phyloP scores from a whole-genome alignment of 176 grass and related monocot genomes.

The Oryza longistaminata region DNA sequence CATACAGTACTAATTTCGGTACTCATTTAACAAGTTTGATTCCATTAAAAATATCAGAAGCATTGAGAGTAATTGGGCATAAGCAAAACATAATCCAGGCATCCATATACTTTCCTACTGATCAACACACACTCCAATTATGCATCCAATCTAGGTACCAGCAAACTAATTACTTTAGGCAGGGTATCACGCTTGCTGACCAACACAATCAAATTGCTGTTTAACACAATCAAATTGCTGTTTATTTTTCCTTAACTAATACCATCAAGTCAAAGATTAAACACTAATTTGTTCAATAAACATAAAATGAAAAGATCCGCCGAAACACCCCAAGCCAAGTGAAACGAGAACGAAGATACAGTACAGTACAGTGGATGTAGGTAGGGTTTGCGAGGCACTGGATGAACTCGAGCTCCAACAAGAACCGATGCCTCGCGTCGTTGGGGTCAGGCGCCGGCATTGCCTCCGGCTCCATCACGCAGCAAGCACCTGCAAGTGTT shows the following conservation, averaged over 20 bases:
- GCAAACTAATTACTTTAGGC: not conserved
- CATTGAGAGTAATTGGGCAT: not conserved
- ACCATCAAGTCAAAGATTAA: too few species aligned
- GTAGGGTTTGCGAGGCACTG: constrained; percentile 96
- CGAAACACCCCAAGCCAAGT: constrained; percentile 16
- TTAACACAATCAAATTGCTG: not conserved
- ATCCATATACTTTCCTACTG: not conserved
- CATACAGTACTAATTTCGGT: not conserved
- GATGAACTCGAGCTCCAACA: constrained; percentile 88
- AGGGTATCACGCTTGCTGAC: not conserved
- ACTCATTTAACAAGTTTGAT: not conserved
- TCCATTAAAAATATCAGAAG: not conserved
- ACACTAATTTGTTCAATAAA: not conserved
- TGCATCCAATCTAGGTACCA: not conserved
- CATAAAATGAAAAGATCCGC: not conserved
- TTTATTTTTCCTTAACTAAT: not conserved
- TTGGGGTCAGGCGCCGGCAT: constrained; percentile 58
- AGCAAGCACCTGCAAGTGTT: not conserved
- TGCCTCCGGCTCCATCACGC: not conserved
- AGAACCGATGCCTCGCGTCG: constrained; percentile 71
- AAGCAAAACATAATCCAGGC: not conserved
- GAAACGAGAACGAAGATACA: not conserved
- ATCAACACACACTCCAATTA: constrained; percentile 2
- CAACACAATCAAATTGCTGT: not conserved
- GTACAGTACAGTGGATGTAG: constrained; percentile 86